Conservation (phyloP, 257 asterid species). For the Solanum chilense region DNA sequence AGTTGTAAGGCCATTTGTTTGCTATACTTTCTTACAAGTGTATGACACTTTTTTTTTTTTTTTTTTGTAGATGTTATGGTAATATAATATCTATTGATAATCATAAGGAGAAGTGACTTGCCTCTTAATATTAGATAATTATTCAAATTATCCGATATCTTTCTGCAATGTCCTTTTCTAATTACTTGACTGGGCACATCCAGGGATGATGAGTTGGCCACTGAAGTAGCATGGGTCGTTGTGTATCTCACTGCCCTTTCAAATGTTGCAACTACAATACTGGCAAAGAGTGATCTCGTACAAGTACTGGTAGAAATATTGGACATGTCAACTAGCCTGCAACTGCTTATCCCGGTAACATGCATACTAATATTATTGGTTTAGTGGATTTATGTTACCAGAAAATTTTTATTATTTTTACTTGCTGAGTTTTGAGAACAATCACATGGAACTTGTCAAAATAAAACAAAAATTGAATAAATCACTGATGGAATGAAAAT, state of each 20-base stretch:
- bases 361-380: neutral
- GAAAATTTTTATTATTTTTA: neutral
- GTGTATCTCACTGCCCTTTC: slow-evolving; percentile 95
- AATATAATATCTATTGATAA: neutral
- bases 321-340: slow-evolving; percentile 63
- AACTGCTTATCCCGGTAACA: slow-evolving; percentile 89
- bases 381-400: neutral
- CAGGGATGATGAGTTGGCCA: slow-evolving; percentile 90
- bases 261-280: slow-evolving; percentile 59
- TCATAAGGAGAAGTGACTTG: neutral
- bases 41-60: neutral
- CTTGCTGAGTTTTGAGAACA: neutral
- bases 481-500: neutral
- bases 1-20: neutral
- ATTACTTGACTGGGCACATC: slow-evolving; percentile 4
- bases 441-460: neutral
- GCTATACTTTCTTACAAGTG: neutral
- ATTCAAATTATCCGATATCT: neutral
- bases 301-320: slow-evolving; percentile 65
- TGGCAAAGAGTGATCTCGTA: slow-evolving; percentile 60
- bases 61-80: neutral
- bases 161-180: neutral
- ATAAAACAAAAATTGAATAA: neutral
- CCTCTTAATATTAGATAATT: neutral
- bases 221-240: slow-evolving; percentile 97